A percentile compares a stretch with the other conserved stretches of the same genome.
phyloP scores from a whole-genome alignment of 345 rosid genomes.

The Lenwebbia sp. region DNA sequence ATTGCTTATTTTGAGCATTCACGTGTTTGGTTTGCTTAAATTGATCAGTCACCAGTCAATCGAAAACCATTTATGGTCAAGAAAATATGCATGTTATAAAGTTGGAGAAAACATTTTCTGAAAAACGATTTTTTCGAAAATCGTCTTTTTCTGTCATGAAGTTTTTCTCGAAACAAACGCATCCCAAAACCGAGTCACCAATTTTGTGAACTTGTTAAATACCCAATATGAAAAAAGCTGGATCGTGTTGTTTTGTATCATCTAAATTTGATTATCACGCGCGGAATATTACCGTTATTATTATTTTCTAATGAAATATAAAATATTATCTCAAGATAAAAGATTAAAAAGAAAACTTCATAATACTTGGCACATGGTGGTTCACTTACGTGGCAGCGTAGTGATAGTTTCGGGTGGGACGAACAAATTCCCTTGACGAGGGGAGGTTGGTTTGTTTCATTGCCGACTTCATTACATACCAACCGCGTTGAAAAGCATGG shows the following conservation, averaged over 20 bases:
- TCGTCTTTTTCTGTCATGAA: not conserved
- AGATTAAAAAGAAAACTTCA: not conserved
- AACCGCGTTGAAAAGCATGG: not conserved
- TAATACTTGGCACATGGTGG: not conserved
- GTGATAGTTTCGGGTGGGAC: not conserved
- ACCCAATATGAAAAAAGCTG: not conserved
- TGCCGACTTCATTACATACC: not conserved
- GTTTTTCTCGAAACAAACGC: accelerated
- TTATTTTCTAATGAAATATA: not conserved
- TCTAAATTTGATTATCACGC: not conserved
- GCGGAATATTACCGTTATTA: not conserved
- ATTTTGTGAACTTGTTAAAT: not conserved
- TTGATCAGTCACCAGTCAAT: not conserved
- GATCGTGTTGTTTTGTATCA: not conserved
- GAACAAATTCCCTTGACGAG: not conserved
- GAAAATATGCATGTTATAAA: not conserved
- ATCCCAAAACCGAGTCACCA: not conserved
- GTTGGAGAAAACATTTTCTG: not conserved
- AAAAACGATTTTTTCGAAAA: not conserved
- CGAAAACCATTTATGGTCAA: not conserved
- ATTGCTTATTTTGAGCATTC: not conserved
- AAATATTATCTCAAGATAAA: not conserved
- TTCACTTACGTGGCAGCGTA: accelerated
- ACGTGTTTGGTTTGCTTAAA: not conserved
- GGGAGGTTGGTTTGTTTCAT: no score